These are phyloP conservation scores for Bipolaris victoriae DNA, from an alignment of 2,329 filamentous ascomycete genomes.

Conservation along the genomic window DNA sequence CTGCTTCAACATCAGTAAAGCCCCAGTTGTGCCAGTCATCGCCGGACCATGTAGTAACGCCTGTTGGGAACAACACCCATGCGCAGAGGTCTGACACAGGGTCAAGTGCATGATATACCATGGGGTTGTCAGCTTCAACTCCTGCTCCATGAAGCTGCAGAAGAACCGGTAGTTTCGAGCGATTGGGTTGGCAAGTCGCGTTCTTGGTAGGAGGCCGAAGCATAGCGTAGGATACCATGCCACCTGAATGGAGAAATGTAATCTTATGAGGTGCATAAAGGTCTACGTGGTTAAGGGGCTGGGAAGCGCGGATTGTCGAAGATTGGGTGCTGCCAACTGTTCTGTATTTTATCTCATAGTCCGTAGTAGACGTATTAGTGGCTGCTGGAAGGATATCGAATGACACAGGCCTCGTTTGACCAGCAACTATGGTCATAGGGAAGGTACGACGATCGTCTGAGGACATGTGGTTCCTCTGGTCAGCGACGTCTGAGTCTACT, in stretches of 20 bases:
- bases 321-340: constrained; percentile 12
- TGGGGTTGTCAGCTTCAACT: constrained; percentile 58
- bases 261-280: constrained; percentile 58
- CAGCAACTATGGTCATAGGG: constrained; percentile 37
- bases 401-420: constrained; percentile 52
- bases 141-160: constrained; percentile 64
- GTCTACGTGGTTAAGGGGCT: constrained; percentile 36
- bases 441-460: neutral
- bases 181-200: constrained; percentile 33
- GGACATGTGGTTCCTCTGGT: constrained; percentile 15
- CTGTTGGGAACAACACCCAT: constrained; percentile 63
- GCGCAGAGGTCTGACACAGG: constrained; percentile 59
- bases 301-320: constrained; percentile 32
- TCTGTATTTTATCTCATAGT: constrained; percentile 38
- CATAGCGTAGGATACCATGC: constrained; percentile 63
- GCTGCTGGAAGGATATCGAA: constrained; percentile 42
- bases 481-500: constrained; percentile 13
- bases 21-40: constrained; percentile 69
- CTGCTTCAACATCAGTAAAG: constrained; percentile 61
- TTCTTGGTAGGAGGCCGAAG: constrained; percentile 59
- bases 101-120: constrained; percentile 57
- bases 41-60: constrained; percentile 64
- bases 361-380: constrained; percentile 32
- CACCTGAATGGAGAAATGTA: constrained; percentile 61
- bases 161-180: constrained; percentile 54